Evolutionary conservation across 768 basidiomycete genomes (phyloP), one percentile per base, ranked within the genome.

Genomic region (Termitomyces sp.): DNA sequence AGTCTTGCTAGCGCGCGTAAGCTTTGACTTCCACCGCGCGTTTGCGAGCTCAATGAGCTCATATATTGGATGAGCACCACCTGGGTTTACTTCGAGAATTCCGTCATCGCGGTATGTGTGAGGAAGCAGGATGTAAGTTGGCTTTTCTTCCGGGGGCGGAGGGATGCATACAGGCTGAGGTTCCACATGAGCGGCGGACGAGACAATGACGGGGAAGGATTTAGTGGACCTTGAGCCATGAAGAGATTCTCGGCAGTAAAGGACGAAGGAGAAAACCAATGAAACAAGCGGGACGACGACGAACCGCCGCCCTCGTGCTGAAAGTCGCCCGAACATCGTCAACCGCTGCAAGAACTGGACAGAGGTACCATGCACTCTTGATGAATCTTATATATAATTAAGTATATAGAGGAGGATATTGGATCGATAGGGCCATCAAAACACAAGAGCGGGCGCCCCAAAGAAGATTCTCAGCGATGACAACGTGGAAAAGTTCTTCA

Each of bases 41-140:
- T 90, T 88, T 0, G 92, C 93, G 0, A 86, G 80, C 3, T 79
- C 75, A 69, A 95, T 87, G 58, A 95, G 79, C 46, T 81, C 81
- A 33, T 87, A 79, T 61, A 95, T 94, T 5, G 94, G 94, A 70
- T 96, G 91, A 4, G 70, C 68, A 4, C 75, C 77, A 18, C 73
- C 68, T 20, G 67, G 58, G 44, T 76, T 75, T 54, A 77, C 75
- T 55, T 76, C 74, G n/a, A 79, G 57, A 27, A 79, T 61, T 6
- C 78, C 78, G 63, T 78, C 72, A 6, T 70, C 45, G 30, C 73
- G 73, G 64, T 70, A 76, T 16, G 42, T 60, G 57, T 77, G 76
- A 37, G 69, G 64, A n/a, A 64, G 72, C 7, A 72, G 69, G 24
- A 44, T 16, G 27, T 27, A 27, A 37, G 55, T 45, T 46, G 49